Evolutionary conservation across 352 stramenopile genomes (phyloP).

Genomic region (Phytophthora rubi): DNA sequence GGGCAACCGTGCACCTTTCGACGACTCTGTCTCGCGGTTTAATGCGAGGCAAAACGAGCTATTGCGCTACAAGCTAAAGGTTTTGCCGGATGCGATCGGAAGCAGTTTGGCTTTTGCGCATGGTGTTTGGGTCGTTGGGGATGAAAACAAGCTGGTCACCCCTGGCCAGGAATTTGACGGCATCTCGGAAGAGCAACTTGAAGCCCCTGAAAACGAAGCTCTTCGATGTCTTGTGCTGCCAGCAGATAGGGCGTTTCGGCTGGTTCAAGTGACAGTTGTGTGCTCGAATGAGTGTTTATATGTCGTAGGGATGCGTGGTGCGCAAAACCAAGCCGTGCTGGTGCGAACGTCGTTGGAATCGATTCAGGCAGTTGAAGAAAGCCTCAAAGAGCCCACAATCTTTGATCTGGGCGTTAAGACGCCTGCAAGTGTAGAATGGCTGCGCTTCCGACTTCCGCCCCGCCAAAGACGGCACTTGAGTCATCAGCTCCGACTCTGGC

Average conservation of each 20-base stretch:
- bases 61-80: slow-evolving; percentile 82
- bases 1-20: slow-evolving; percentile 41
- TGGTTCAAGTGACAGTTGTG: slow-evolving; percentile 57
- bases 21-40: slow-evolving; percentile 44
- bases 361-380: slow-evolving; percentile 77
- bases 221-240: slow-evolving; percentile 43
- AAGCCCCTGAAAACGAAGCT: slow-evolving; percentile 29
- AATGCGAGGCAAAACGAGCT: slow-evolving; percentile 69
- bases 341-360: slow-evolving; percentile 46
- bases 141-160: slow-evolving; percentile 25
- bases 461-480: slow-evolving; percentile 67
- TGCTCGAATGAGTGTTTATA: slow-evolving; percentile 57
- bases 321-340: slow-evolving; percentile 55
- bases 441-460: slow-evolving; percentile 61
- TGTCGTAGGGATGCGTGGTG: slow-evolving; percentile 54
- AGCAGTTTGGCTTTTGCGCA: slow-evolving; percentile 66
- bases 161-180: slow-evolving; percentile 34
- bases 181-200: slow-evolving; percentile 31
- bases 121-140: slow-evolving; percentile 62
- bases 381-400: slow-evolving; percentile 59
- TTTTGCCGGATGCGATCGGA: slow-evolving; percentile 57
- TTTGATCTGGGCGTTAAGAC: slow-evolving; percentile 67
- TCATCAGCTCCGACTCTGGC: slow-evolving; percentile 62
- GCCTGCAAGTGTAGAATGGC: slow-evolving; percentile 48
- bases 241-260: slow-evolving; percentile 30